Base-by-base conservation (phyloP, 1,139 yeast genomes). In the Suhomyces maxii region DNA sequence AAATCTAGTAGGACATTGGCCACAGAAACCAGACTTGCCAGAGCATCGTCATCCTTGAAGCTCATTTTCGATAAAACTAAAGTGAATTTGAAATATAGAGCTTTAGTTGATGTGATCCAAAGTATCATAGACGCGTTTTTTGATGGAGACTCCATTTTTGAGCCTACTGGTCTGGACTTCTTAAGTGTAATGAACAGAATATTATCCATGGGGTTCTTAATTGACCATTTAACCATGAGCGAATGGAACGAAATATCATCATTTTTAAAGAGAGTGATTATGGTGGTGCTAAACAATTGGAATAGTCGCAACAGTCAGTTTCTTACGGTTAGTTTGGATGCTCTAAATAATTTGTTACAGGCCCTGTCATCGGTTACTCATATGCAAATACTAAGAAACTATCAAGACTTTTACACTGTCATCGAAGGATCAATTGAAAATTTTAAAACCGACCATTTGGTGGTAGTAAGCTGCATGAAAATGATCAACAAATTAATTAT, bases 11-110 rank as follows among this genome's bases (percentile, higher is more conserved):
- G 57, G 55, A 53, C 60, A 51, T 46, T 44, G 53, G 57, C 74
- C 2, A 65, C 67, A 7, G 79, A 74, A 41, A 53, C 63, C 8
- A 61, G 86, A 38, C 58, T 82, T 14, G 60, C 72, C 3, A 62
- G 64, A 25, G 75, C 77, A 0, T 68, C 83, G 0, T 68, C 67
- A 34, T 57, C 69, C 6, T 53, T 80, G 6, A 58, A 71, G 41
- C 58, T 62, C 13, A 39, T 79, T 2, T 53, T 74, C 2, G 62
- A 62, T 23, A 65, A 57, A 35, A 53, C 60, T 5, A 52, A 54
- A 8, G 41, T 62, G 10, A 61, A 58, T 38, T 56, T 68, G 38
- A 69, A 68, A 40, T 64, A 63, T 46, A 71, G 67, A 54, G 59
- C 64, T 14, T 67, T 64, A 46, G 58, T 65, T 13, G 63, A 61